phyloP scores from a whole-genome alignment of 768 basidiomycete genomes.

The Mycena metata region DNA sequence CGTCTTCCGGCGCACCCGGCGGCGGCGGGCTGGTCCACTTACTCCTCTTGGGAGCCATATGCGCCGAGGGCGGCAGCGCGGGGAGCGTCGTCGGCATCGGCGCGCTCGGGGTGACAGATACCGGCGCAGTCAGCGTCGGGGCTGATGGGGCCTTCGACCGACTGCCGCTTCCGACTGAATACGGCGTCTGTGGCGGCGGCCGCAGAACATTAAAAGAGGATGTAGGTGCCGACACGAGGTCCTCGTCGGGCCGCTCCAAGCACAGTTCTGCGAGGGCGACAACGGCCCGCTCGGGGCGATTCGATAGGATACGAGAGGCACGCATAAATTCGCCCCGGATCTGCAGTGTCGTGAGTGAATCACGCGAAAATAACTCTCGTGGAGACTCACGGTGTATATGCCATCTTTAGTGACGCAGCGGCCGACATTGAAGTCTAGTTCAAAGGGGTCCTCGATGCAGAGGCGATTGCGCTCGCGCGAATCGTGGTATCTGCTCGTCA shows the following conservation, averaged over 20 bases:
- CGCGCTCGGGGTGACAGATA: slow-evolving; percentile 49
- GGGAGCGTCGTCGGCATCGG: slow-evolving; percentile 47
- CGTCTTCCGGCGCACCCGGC: slow-evolving; percentile 76
- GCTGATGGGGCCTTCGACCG: slow-evolving; percentile 59
- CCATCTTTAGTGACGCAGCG: slow-evolving; percentile 98
- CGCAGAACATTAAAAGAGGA: slow-evolving; percentile 55
- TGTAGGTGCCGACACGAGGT: slow-evolving; percentile 64
- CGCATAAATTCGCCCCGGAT: slow-evolving; percentile 99
- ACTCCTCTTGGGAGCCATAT: slow-evolving; percentile 84
- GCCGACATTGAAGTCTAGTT: slow-evolving; percentile 95
- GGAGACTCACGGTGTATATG: slow-evolving; percentile 82
- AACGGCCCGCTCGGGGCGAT: slow-evolving; percentile 85
- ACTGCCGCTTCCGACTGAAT: slow-evolving; percentile 75
- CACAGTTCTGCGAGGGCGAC: slow-evolving; percentile 90
- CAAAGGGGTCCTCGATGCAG: slow-evolving; percentile 99
- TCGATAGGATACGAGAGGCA: slow-evolving; percentile 85
- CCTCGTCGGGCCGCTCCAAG: slow-evolving; percentile 85
- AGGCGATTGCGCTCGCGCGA: slow-evolving; percentile 92
- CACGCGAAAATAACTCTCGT: slow-evolving; percentile 1
- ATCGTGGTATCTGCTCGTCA: slow-evolving; percentile 72
- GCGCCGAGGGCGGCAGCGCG: slow-evolving; percentile 65
- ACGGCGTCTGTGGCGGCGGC: slow-evolving; percentile 78
- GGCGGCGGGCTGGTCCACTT: slow-evolving; percentile 92
- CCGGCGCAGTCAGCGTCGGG: slow-evolving; percentile 58
- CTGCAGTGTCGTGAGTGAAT: slow-evolving; percentile 55